phyloP scores from a whole-genome alignment of 805 yeast species.

The Diddensiella santjacobensis region DNA sequence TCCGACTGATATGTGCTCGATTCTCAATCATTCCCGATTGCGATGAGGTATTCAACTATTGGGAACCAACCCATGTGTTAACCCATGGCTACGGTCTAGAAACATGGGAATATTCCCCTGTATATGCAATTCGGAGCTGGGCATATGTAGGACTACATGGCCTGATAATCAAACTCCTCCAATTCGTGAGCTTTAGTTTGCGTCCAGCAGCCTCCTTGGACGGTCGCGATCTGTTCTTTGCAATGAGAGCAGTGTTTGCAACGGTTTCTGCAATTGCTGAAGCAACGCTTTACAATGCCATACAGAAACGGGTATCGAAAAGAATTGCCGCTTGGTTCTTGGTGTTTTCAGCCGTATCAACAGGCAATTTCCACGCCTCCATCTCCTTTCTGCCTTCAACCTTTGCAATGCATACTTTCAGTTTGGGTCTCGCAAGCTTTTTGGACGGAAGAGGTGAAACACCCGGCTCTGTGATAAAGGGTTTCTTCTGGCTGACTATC shows the following conservation, averaged over 20 bases:
- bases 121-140: constrained; percentile 83
- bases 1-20: constrained; percentile 40
- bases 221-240: constrained; percentile 58
- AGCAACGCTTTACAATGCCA: constrained; percentile 43
- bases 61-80: constrained; percentile 86
- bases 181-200: constrained; percentile 3
- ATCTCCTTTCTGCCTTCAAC: constrained; percentile 82
- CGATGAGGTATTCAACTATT: constrained; percentile 87
- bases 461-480: constrained; percentile 13
- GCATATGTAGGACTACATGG: constrained; percentile 56
- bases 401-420: constrained; percentile 54
- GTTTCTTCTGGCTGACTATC: constrained; percentile 43
- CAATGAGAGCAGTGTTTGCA: constrained; percentile 46
- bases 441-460: constrained; percentile 9
- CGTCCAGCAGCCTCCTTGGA: not conserved
- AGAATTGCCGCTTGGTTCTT: constrained; percentile 57
- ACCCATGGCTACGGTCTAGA: constrained; percentile 83
- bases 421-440: constrained; percentile 31
- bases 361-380: constrained; percentile 89
- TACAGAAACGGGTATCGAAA: constrained; percentile 36
- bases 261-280: constrained; percentile 48
- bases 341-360: constrained; percentile 55
- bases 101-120: constrained; percentile 96
- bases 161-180: constrained; percentile 21
- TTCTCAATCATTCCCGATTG: constrained; percentile 80